A percentile compares a stretch with the other conserved stretches of the same genome.
These are phyloP conservation scores for Chrysosporium keratinophilum DNA, from an alignment of 2,329 filamentous ascomycete species.

Conservation along the genomic window DNA sequence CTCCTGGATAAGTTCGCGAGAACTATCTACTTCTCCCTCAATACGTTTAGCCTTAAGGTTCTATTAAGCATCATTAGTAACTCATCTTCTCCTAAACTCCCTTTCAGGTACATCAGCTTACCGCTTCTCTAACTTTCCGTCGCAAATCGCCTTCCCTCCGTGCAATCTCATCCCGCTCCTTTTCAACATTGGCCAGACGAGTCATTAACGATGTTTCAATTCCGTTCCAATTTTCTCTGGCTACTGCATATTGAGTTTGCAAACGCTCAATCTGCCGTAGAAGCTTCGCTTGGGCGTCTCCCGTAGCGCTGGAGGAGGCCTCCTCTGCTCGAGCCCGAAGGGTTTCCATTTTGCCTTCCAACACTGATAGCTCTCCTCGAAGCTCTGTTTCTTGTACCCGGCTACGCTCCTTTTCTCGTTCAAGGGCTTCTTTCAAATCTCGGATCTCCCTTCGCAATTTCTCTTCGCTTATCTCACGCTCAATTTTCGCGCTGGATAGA, in stretches of 20 bases:
- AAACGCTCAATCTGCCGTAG: slow-evolving; percentile 89
- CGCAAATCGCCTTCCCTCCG: slow-evolving; percentile 78
- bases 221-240: slow-evolving; percentile 94
- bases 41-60: slow-evolving; percentile 56
- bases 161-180: slow-evolving; percentile 76
- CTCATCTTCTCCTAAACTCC: neutral
- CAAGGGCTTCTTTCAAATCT: slow-evolving; percentile 62
- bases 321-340: slow-evolving; percentile 81
- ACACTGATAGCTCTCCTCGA: slow-evolving; percentile 60
- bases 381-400: slow-evolving; percentile 63
- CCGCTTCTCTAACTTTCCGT: slow-evolving; percentile 77
- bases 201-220: slow-evolving; percentile 80
- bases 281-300: slow-evolving; percentile 79
- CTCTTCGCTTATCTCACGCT: slow-evolving; percentile 61
- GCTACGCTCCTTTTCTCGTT: slow-evolving; percentile 60
- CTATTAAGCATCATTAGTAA: slow-evolving; percentile 30
- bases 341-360: slow-evolving; percentile 84
- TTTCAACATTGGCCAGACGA: slow-evolving; percentile 67
- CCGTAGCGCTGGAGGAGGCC: slow-evolving; percentile 67
- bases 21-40: slow-evolving; percentile 72
- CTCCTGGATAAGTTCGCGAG: slow-evolving; percentile 38
- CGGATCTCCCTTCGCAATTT: slow-evolving; percentile 58
- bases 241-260: slow-evolving; percentile 88
- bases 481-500: slow-evolving; percentile 55
- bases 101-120: slow-evolving; percentile 37